Evolutionary conservation across 2,329 filamentous ascomycete genomes (phyloP).

Genomic region (Xylariaceae sp.): DNA sequence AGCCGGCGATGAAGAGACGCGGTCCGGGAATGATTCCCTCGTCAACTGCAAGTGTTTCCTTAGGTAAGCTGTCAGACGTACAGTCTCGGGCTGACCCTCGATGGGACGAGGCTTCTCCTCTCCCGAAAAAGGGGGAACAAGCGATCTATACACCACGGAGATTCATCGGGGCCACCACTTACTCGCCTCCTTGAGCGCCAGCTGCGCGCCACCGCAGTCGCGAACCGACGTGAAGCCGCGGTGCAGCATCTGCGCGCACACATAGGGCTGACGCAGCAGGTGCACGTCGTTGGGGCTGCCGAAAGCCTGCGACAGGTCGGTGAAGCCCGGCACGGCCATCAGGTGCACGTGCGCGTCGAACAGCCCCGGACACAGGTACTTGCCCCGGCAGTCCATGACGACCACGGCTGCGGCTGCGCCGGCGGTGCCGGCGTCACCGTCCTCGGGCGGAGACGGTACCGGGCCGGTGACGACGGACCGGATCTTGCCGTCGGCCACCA

Average conservation of each 20-base stretch:
- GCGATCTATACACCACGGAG: too few species aligned
- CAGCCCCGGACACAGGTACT: slow-evolving; percentile 41
- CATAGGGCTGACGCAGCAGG: slow-evolving; percentile 38
- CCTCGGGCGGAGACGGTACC: slow-evolving; percentile 6
- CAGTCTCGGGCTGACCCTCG: too few species aligned
- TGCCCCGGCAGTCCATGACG: slow-evolving; percentile 21
- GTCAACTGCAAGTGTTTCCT: too few species aligned
- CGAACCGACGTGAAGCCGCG: slow-evolving; percentile 52
- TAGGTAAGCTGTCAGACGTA: too few species aligned
- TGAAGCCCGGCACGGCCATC: slow-evolving; percentile 33
- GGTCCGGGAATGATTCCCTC: slow-evolving; percentile 49
- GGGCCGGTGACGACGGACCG: slow-evolving; percentile 3
- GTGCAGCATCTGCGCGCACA: slow-evolving; percentile 41
- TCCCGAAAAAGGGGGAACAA: too few species aligned
- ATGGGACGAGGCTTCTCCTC: too few species aligned
- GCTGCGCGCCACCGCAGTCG: slow-evolving; percentile 49
- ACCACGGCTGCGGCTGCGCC: too few species aligned
- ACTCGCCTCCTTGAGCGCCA: slow-evolving; percentile 48
- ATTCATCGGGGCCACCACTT: too few species aligned
- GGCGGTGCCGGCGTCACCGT: slow-evolving; percentile 33
- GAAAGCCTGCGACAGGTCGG: slow-evolving; percentile 29
- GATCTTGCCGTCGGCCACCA: slow-evolving; percentile 13
- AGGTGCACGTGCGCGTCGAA: slow-evolving; percentile 46
- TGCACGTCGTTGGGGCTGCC: slow-evolving; percentile 28
- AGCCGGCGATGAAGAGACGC: slow-evolving; percentile 45